A percentile compares a stretch with the other conserved stretches of the same genome.
Evolutionary conservation across 2,329 filamentous ascomycete species (phyloP).

Genomic region (Fusarium sp.): DNA sequence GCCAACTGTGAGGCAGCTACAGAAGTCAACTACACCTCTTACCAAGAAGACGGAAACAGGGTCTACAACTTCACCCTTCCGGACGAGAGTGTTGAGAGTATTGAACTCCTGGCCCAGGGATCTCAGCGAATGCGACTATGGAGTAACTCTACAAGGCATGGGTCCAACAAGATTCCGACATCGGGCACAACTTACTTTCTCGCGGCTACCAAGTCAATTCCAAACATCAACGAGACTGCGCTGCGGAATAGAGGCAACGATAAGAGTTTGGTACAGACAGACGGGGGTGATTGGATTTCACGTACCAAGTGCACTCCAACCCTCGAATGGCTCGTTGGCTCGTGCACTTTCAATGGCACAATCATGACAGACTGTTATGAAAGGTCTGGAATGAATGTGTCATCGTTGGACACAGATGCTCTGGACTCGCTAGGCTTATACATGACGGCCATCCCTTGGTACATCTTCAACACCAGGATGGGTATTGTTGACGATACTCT

Average conservation of each 20-base stretch:
- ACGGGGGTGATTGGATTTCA: constrained; percentile 36
- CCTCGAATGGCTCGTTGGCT: constrained; percentile 30
- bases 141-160: constrained; percentile 16
- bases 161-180: constrained; percentile 23
- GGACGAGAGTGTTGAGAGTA: constrained; percentile 23
- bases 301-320: constrained; percentile 38
- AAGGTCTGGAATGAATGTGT: constrained; percentile 8
- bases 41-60: constrained; percentile 14
- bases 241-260: constrained; percentile 23
- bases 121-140: constrained; percentile 31
- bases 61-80: constrained; percentile 42
- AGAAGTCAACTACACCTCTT: constrained; percentile 33
- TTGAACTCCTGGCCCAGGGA: constrained; percentile 14
- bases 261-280: constrained; percentile 29
- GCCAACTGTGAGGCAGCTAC: constrained; percentile 36
- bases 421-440: constrained; percentile 28
- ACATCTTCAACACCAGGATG: constrained; percentile 32
- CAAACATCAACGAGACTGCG: constrained; percentile 35
- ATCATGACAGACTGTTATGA: constrained; percentile 30
- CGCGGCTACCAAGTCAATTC: constrained; percentile 31
- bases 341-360: constrained; percentile 37
- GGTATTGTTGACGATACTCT: constrained; percentile 35
- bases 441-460: constrained; percentile 44
- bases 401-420: constrained; percentile 30
- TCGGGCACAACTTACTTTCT: constrained; percentile 31